A percentile compares a stretch with the other conserved stretches of the same genome.
phyloP scores from a whole-genome alignment of 2,329 filamentous ascomycete genomes.

The Chaetomiaceae sp. region DNA sequence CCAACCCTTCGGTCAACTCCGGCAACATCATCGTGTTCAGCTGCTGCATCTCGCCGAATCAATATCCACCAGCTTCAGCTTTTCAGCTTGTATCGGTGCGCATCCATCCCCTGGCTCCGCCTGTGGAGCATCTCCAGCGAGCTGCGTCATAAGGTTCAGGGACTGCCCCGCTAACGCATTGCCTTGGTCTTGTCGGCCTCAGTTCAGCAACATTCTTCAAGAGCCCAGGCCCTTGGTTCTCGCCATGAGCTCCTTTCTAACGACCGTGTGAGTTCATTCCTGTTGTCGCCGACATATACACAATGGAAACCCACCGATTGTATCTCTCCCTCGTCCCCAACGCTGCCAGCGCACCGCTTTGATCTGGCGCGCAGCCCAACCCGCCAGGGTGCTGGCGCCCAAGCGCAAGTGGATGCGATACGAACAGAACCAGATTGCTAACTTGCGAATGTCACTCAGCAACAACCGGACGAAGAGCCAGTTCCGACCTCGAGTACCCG shows the following conservation, averaged over 20 bases:
- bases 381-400: background rate
- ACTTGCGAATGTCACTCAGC: conserved; percentile 41
- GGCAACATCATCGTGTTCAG: background rate
- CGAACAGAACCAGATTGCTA: conserved; percentile 5
- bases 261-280: conserved; percentile 65
- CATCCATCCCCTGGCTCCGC: conserved; percentile 6
- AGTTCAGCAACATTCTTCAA: conserved; percentile 23
- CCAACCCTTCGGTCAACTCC: background rate
- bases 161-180: conserved; percentile 23
- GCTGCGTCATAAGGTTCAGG: conserved; percentile 20
- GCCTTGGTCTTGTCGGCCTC: conserved; percentile 7
- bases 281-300: background rate
- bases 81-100: conserved; percentile 18
- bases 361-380: conserved; percentile 3
- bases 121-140: conserved; percentile 15
- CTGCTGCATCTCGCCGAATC: background rate
- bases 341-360: conserved; percentile 31
- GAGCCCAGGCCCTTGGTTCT: conserved; percentile 3
- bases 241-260: conserved; percentile 72
- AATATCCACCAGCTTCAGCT: conserved; percentile 12
- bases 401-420: background rate
- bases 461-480: conserved; percentile 85
- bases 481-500: conserved; percentile 80
- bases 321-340: conserved; percentile 3
- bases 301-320: conserved; percentile 16